Conservation (phyloP, 2,329 filamentous ascomycete species). For the Madurella fahalii region DNA sequence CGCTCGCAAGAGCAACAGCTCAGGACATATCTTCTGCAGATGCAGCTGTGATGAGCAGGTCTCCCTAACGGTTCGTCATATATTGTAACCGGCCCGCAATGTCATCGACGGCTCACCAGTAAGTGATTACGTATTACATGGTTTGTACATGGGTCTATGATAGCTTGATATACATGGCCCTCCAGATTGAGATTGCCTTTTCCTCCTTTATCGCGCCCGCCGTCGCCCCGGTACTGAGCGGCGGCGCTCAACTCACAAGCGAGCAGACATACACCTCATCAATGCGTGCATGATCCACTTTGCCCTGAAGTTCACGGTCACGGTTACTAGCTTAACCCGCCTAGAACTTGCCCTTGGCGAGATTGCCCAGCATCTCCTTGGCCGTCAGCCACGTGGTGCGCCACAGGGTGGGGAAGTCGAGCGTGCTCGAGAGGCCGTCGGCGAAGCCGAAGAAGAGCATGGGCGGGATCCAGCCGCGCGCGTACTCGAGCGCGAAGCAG, state of each 20-base stretch:
- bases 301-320: neutral
- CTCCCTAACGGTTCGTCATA: neutral
- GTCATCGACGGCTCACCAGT: neutral
- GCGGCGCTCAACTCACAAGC: too few species aligned
- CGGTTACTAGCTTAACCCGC: neutral
- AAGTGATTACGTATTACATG: neutral
- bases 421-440: conserved; percentile 72
- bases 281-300: too few species aligned
- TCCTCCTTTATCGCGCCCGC: too few species aligned
- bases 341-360: conserved; percentile 67
- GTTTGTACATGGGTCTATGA: neutral
- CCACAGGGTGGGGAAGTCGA: conserved; percentile 84
- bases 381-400: conserved; percentile 70
- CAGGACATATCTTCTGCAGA: neutral
- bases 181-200: neutral
- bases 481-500: conserved; percentile 81
- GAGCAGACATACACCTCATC: too few species aligned
- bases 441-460: conserved; percentile 90
- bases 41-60: neutral
- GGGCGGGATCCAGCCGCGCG: conserved; percentile 83
- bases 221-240: too few species aligned
- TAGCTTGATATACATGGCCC: neutral
- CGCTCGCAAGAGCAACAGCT: neutral
- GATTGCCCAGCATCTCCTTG: conserved; percentile 69
- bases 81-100: neutral